Conservation (phyloP, 371 early-diverging fungal species). For the Mortierella sp. region DNA sequence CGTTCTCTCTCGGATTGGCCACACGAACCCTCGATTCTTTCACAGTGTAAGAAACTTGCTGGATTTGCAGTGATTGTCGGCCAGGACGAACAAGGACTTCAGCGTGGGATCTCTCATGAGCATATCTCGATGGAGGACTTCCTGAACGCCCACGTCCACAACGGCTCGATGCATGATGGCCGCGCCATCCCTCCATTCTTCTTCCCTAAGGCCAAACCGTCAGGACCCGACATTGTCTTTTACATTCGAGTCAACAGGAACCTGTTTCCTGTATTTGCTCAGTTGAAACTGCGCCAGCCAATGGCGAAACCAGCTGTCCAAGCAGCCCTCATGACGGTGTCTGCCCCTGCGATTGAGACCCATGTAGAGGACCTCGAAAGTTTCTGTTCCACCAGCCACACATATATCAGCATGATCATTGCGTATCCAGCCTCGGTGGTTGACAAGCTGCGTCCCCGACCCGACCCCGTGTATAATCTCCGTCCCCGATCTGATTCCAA, state of each 20-base stretch:
- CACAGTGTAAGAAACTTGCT: not conserved
- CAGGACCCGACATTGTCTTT: conserved; percentile 22
- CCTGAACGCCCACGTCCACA: conserved; percentile 23
- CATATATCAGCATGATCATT: conserved; percentile 25
- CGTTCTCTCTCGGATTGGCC: conserved; percentile 15
- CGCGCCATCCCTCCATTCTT: conserved; percentile 22
- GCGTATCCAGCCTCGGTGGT: conserved; percentile 18
- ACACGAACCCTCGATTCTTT: conserved; percentile 17
- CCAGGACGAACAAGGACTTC: conserved; percentile 14
- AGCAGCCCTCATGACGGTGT: too few relatives aligned
- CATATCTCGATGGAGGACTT: conserved; percentile 18
- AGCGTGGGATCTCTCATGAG: conserved; percentile 21
- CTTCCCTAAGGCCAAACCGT: conserved; percentile 21
- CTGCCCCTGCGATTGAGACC: too few relatives aligned
- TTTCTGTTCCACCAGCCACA: not conserved
- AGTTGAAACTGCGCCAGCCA: too few relatives aligned
- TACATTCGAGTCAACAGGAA: conserved; percentile 15
- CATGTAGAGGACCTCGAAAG: too few relatives aligned
- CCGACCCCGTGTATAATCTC: not conserved
- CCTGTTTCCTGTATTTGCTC: not conserved
- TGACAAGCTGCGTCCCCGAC: conserved; percentile 6
- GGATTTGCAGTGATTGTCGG: conserved; percentile 16
- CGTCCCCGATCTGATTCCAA: conserved; percentile 17
- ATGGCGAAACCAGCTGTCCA: not conserved
- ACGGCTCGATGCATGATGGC: not conserved